Evolutionary conservation across 306 rosid species (phyloP).

Genomic region (Mucuna pruriens): DNA sequence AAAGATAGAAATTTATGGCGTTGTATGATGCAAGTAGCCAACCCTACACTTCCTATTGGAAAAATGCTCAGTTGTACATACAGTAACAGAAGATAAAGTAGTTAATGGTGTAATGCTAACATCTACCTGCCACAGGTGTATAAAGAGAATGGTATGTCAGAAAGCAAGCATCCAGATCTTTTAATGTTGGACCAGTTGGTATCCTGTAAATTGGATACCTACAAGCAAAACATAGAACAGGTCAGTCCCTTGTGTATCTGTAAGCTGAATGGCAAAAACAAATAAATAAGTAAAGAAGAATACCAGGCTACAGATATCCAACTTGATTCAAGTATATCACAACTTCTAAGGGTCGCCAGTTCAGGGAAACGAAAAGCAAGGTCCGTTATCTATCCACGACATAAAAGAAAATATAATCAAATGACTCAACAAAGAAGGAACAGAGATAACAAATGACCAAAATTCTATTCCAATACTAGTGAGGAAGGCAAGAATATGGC

Average conservation of each 20-base stretch:
- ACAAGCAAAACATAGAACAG: slow-evolving; percentile 34
- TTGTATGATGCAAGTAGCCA: neutral
- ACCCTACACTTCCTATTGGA: neutral
- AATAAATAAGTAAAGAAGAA: slow-evolving; percentile 30
- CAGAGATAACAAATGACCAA: neutral
- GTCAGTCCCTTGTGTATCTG: slow-evolving; percentile 22
- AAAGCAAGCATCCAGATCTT: slow-evolving; percentile 91
- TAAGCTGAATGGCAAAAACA: slow-evolving; percentile 23
- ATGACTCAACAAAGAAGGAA: neutral
- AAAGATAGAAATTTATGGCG: neutral
- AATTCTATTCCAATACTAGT: neutral
- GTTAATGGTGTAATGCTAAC: neutral
- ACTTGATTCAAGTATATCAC: slow-evolving; percentile 74
- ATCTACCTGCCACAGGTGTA: slow-evolving; percentile 68
- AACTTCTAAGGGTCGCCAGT: slow-evolving; percentile 73
- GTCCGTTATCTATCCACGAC: slow-evolving; percentile 64
- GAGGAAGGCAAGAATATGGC: neutral
- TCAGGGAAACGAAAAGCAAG: slow-evolving; percentile 73
- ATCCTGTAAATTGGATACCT: slow-evolving; percentile 98
- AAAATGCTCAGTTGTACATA: neutral
- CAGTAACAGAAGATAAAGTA: neutral
- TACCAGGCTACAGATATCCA: slow-evolving; percentile 99
- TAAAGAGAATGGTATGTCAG: slow-evolving; percentile 77
- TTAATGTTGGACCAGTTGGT: slow-evolving; percentile 94
- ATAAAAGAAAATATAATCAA: slow-evolving; percentile 36